Conservation (phyloP, 2,329 filamentous ascomycete species). For the Pseudogymnoascus sp. region DNA sequence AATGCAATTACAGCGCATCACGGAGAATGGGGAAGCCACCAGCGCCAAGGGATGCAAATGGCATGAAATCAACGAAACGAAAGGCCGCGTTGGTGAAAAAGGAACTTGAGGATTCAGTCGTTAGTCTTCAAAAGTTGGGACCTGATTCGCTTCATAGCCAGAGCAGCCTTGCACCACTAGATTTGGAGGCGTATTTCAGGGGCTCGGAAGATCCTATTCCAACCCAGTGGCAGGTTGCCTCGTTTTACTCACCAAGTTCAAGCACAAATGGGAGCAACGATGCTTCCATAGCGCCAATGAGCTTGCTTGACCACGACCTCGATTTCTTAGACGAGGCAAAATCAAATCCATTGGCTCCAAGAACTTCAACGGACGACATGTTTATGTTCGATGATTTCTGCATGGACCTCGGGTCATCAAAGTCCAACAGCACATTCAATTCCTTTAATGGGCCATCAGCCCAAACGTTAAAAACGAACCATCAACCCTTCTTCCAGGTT, state of each 20-base stretch:
- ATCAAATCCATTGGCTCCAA: background rate
- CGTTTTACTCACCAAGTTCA: background rate
- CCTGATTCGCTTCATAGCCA: background rate
- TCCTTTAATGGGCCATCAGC: background rate
- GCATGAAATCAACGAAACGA: background rate
- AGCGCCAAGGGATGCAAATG: background rate
- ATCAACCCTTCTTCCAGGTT: background rate
- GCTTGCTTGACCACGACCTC: background rate
- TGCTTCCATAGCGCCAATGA: background rate
- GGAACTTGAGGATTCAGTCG: background rate
- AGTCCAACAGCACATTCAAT: background rate
- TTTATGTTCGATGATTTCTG: background rate
- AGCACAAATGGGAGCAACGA: background rate
- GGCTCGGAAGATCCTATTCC: background rate
- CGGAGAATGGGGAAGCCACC: background rate
- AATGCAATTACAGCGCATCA: slow-evolving; percentile 2
- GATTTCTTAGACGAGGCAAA: background rate
- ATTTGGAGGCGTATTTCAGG: background rate
- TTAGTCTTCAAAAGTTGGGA: background rate
- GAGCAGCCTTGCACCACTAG: background rate
- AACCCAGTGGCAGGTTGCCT: background rate
- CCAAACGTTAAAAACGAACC: background rate
- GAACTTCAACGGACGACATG: background rate
- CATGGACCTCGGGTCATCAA: background rate
- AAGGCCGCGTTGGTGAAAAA: background rate